Evolutionary conservation across 1,139 yeast species (phyloP), one percentile per base, ranked within the genome.

Genomic region (Scheffersomyces quercinus): DNA sequence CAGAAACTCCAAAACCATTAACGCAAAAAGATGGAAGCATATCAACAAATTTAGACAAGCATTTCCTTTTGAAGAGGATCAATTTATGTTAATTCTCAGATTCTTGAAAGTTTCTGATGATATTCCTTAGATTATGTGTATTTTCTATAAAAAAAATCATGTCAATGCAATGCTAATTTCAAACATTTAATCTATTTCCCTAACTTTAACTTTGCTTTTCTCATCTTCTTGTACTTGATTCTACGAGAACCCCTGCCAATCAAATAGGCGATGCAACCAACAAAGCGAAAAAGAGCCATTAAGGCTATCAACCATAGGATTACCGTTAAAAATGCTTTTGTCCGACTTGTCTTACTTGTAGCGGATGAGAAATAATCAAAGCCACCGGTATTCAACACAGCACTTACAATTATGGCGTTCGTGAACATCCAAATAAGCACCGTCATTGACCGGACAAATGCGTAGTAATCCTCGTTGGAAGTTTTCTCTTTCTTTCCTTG

Each of bases 301-400:
- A 83, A 74, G 2, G 93, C 93, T 38, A 86, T 91, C 38, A 84
- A 67, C 90, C 93, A 85, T 48, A 87, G 72, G 45, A 87, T 74
- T 30, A 85, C 83, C 5, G 85, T 79, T 57, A 87, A 81, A 59
- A 83, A 84, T 36, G 82, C 70, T 30, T 59, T 59, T 9, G 72
- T 58, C 40, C 75, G 53, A 3, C 49, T 47, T 7, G 48, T 48
- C 29, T 55, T 54, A 26, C 45, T 41, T 5, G 52, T 20, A 10
- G 10, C 5, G 20, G 24, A 7, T 14, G 35, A 31, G 20, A 31
- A 31, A 20, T 31, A 31, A 20, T 31, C 35, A 31, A 31, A 31
- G 20, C 35, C 35, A 3, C 35, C 35, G 9, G 35, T 31, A 7
- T 31, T 31, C 35, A 31, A 31, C 11, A 31, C 20, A 14, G 16